phyloP scores from a whole-genome alignment of 345 rosid genomes.

The sweet orange (Citrus sinensis) region DNA sequence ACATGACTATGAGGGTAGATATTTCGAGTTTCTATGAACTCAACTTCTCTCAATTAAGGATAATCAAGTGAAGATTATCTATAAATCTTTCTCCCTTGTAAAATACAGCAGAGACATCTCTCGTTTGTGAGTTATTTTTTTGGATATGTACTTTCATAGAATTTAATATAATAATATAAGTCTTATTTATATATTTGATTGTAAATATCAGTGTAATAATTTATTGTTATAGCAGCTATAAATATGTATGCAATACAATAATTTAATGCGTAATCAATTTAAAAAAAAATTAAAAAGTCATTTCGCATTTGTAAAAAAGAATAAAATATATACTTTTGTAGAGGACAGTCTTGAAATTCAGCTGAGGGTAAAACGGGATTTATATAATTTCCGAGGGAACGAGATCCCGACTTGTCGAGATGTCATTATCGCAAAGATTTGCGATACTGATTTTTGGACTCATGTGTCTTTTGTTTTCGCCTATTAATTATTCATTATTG shows the following conservation, averaged over 20 bases:
- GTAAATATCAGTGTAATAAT: fast-evolving
- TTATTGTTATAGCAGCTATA: fast-evolving
- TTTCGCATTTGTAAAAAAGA: too few relatives aligned
- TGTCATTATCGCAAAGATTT: slow-evolving; percentile 66
- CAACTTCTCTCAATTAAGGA: too few relatives aligned
- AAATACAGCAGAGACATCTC: fast-evolving
- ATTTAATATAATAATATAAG: too few relatives aligned
- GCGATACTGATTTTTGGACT: slow-evolving; percentile 38
- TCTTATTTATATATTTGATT: too few relatives aligned
- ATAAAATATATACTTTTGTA: too few relatives aligned
- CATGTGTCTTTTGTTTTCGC: not conserved
- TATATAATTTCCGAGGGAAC: slow-evolving; percentile 18
- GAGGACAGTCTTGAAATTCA: not conserved
- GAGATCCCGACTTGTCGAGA: slow-evolving; percentile 52
- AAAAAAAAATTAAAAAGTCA: too few relatives aligned
- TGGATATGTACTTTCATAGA: fast-evolving
- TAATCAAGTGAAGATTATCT: fast-evolving
- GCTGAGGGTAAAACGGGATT: slow-evolving; percentile 6
- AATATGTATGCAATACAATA: too few relatives aligned
- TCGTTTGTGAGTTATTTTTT: fast-evolving
- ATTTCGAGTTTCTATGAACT: fast-evolving
- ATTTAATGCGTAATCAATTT: too few relatives aligned
- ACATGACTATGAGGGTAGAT: fast-evolving
- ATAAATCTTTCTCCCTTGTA: fast-evolving
- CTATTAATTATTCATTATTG: not conserved